Percentiles rank a stretch among this genome's conserved stretches.
Evolutionary conservation across 208 protist species (phyloP).

Genomic region (Vickermania spadyakhi): DNA sequence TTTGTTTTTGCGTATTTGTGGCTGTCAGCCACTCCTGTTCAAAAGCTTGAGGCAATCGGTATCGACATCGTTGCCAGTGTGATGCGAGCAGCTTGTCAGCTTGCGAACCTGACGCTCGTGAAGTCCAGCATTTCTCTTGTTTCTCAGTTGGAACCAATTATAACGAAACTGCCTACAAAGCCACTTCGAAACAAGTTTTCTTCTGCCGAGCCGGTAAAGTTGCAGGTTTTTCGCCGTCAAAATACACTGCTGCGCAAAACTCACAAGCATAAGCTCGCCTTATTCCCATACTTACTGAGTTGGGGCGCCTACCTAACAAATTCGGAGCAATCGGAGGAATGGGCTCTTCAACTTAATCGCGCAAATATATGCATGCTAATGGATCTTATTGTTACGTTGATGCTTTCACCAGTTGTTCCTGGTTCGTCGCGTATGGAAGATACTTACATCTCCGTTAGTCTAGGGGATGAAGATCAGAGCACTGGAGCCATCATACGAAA

Average conservation of each 20-base stretch:
- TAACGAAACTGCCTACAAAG: slow-evolving; percentile 40
- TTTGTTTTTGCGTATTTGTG: slow-evolving; percentile 70
- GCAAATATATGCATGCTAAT: slow-evolving; percentile 41
- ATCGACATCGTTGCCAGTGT: slow-evolving; percentile 58
- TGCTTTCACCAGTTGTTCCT: slow-evolving; percentile 38
- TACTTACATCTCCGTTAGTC: slow-evolving; percentile 32
- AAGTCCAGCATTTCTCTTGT: slow-evolving; percentile 22
- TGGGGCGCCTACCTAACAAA: slow-evolving; percentile 59
- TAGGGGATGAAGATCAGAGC: background rate
- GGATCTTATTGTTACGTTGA: slow-evolving; percentile 57
- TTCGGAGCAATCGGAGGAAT: slow-evolving; percentile 9
- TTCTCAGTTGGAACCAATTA: slow-evolving; percentile 37
- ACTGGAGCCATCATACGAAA: slow-evolving; percentile 6
- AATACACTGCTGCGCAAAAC: slow-evolving; percentile 55
- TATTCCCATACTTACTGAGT: slow-evolving; percentile 67
- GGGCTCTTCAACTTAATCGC: background rate
- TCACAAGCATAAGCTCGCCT: slow-evolving; percentile 72
- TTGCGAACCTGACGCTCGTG: slow-evolving; percentile 69
- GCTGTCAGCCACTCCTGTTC: slow-evolving; percentile 60
- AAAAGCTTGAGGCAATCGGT: slow-evolving; percentile 65
- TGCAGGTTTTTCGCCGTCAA: slow-evolving; percentile 38
- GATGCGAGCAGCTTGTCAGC: slow-evolving; percentile 43
- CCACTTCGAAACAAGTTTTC: slow-evolving; percentile 56
- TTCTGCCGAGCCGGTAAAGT: slow-evolving; percentile 35
- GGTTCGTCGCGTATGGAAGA: slow-evolving; percentile 35